A percentile compares a stretch with the other conserved stretches of the same genome.
Conservation (phyloP, 345 rosid species). For the Draba incana region DNA sequence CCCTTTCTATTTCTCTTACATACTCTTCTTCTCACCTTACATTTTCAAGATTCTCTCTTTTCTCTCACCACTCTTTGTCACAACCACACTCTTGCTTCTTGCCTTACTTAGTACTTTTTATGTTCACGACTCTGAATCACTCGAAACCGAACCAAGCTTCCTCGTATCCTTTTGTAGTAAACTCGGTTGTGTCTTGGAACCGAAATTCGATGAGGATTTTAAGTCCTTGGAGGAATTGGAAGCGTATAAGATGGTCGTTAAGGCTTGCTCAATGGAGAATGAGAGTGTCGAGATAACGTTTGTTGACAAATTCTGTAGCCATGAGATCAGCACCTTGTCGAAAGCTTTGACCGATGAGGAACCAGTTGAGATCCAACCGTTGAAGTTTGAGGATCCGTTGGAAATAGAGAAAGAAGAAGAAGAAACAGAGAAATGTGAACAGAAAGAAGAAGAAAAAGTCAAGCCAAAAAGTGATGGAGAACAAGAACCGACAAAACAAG, state of each 20-base stretch:
- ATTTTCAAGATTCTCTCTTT: conserved; percentile 73
- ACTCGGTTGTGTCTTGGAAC: conserved; percentile 48
- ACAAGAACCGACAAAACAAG: conserved; percentile 42
- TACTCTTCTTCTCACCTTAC: conserved; percentile 69
- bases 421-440: conserved; percentile 50
- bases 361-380: conserved; percentile 32
- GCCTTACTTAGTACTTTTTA: conserved; percentile 52
- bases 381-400: conserved; percentile 29
- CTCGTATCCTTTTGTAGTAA: conserved; percentile 45
- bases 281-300: conserved; percentile 38
- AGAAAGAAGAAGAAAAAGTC: conserved; percentile 54
- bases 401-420: conserved; percentile 27
- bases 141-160: conserved; percentile 50
- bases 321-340: conserved; percentile 30
- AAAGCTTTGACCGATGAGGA: conserved; percentile 21
- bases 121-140: conserved; percentile 33
- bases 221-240: conserved; percentile 52
- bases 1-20: conserved; percentile 60
- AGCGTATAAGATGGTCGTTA: conserved; percentile 70
- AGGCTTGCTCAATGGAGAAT: conserved; percentile 41
- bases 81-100: conserved; percentile 74
- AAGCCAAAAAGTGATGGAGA: conserved; percentile 54
- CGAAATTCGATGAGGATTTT: conserved; percentile 44
- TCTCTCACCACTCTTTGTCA: conserved; percentile 81
- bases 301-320: conserved; percentile 45